phyloP scores from a whole-genome alignment of 176 grass and related monocot genomes.

The Rhynchospora pubera region DNA sequence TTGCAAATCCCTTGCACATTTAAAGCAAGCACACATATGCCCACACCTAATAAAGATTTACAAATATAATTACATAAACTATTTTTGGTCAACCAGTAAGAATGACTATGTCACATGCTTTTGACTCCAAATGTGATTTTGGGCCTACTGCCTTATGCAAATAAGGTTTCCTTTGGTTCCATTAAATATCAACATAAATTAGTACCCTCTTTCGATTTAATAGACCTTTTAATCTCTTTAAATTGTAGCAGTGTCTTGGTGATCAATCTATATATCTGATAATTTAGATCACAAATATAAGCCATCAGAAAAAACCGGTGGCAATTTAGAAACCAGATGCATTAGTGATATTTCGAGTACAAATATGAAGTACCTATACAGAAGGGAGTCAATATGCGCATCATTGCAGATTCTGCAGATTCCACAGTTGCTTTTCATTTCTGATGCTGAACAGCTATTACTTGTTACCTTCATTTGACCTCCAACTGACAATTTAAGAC shows the following conservation, averaged over 20 bases:
- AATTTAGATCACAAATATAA: not conserved
- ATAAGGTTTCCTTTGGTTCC: not conserved
- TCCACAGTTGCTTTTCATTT: conserved; percentile 46
- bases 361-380: conserved; percentile 56
- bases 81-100: not conserved
- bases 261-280: not conserved
- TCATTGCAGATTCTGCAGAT: conserved; percentile 74
- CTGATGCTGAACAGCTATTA: conserved; percentile 24
- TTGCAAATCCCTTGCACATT: conserved; percentile 68
- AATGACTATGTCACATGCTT: not conserved
- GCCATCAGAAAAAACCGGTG: not conserved
- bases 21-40: conserved; percentile 88
- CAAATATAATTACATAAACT: not conserved
- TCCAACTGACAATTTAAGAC: conserved; percentile 29
- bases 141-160: not conserved
- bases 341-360: not conserved
- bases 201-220: not conserved
- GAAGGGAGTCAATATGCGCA: conserved; percentile 72
- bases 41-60: conserved; percentile 56
- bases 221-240: not conserved
- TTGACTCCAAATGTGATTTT: not conserved
- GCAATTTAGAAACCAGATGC: not conserved
- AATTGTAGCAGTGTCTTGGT: not conserved
- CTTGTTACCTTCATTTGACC: conserved; percentile 12
- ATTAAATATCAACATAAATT: not conserved